Evolutionary conservation across 768 basidiomycete genomes (phyloP).

Genomic region (Tylopilus sp.): DNA sequence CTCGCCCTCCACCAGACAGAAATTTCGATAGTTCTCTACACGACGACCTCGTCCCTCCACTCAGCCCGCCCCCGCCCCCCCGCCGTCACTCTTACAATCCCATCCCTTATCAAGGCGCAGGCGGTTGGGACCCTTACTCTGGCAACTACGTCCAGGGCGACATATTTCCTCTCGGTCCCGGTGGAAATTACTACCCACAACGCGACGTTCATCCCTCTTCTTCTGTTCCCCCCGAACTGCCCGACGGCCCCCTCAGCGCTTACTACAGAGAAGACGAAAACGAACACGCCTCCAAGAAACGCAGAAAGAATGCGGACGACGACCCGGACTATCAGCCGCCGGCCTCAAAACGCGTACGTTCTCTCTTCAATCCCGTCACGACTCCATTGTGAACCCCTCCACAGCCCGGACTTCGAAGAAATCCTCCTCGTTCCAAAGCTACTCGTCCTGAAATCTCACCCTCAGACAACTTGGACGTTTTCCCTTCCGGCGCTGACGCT

Average conservation of each 20-base stretch:
- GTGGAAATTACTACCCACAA: conserved; percentile 35
- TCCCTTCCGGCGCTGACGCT: conserved; percentile 16
- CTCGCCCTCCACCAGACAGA: conserved; percentile 22
- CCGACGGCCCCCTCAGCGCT: conserved; percentile 17
- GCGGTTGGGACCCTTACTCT: conserved; percentile 38
- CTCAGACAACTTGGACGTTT: conserved; percentile 20
- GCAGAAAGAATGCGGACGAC: conserved; percentile 42
- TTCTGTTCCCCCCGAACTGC: conserved; percentile 18
- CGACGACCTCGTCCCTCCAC: conserved; percentile 13
- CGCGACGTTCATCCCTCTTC: conserved; percentile 18
- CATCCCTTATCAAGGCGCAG: conserved; percentile 35
- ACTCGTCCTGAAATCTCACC: conserved; percentile 28
- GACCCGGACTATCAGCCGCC: conserved; percentile 57
- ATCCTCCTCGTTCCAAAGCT: conserved; percentile 38
- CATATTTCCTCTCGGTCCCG: conserved; percentile 35
- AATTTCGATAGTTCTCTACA: conserved; percentile 20
- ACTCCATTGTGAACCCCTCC: not conserved
- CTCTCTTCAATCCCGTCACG: not conserved
- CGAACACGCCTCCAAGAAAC: conserved; percentile 43
- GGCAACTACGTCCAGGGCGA: conserved; percentile 38
- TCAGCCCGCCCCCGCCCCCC: conserved; percentile 28
- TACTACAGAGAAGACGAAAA: conserved; percentile 32
- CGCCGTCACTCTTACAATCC: conserved; percentile 38
- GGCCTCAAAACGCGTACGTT: conserved; percentile 51
- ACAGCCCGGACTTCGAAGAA: conserved; percentile 43